Evolutionary conservation across 106 monocot species (phyloP).

Genomic region (Dactylorhiza incarnata): DNA sequence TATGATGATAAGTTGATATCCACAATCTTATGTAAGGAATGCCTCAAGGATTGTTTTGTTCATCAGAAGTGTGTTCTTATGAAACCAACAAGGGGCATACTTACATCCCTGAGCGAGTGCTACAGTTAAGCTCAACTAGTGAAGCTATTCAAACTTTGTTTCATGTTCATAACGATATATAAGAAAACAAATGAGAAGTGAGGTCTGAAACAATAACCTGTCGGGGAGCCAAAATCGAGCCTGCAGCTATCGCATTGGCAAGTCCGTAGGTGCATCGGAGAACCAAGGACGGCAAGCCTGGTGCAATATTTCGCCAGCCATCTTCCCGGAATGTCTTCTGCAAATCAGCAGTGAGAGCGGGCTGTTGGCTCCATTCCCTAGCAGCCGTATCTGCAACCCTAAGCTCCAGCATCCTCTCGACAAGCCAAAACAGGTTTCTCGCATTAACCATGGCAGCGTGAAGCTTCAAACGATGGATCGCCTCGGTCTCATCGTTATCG

Average conservation of each 20-base stretch:
- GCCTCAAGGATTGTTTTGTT: too few relatives aligned
- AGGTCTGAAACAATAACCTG: slow-evolving; percentile 32
- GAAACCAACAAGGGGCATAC: background rate
- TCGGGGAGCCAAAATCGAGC: slow-evolving; percentile 50
- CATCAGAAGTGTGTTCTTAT: background rate
- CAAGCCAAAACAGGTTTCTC: slow-evolving; percentile 69
- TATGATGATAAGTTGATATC: too few relatives aligned
- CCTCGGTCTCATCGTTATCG: slow-evolving; percentile 85
- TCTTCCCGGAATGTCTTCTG: slow-evolving; percentile 81
- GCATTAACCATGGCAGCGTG: slow-evolving; percentile 58
- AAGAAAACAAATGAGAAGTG: background rate
- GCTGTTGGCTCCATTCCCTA: slow-evolving; percentile 78
- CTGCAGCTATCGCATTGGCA: slow-evolving; percentile 57
- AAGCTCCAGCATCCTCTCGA: slow-evolving; percentile 88
- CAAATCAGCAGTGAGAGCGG: slow-evolving; percentile 49
- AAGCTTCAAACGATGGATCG: slow-evolving; percentile 46
- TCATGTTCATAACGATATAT: background rate
- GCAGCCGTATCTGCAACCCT: slow-evolving; percentile 65
- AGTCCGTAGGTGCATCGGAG: slow-evolving; percentile 57
- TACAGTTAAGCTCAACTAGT: background rate
- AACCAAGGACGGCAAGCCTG: slow-evolving; percentile 60
- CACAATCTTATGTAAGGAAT: too few relatives aligned
- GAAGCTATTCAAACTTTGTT: background rate
- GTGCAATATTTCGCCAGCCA: slow-evolving; percentile 73
- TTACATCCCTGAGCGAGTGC: background rate